Base-by-base conservation (phyloP, 2,329 filamentous ascomycete genomes). In the Hypoxylon rubiginosum region DNA sequence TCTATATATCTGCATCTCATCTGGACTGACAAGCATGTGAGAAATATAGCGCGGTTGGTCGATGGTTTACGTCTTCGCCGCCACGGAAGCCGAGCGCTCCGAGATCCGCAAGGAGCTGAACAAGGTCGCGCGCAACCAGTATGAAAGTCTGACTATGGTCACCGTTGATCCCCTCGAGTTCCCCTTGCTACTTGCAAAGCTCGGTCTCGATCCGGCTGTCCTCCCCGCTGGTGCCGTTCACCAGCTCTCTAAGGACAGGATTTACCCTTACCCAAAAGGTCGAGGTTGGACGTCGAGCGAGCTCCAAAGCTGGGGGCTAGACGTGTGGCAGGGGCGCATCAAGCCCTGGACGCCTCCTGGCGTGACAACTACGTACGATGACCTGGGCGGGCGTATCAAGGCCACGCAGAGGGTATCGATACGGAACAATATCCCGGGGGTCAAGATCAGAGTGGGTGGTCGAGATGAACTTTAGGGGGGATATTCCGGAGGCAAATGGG, bases 51-150 rank as follows among this genome's bases (percentile, higher is more conserved):
- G 76, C 46, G 77, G 73, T 19, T 78, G 74, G 74, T 75, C 79
- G 5, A 80, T 81, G 68, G 72, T 81, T 46, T 81, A 80, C 66
- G 65, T 81, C 51, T 79, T 81, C 60, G 75, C 76, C 7, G 50
- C 65, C 4, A 77, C 75, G 24, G 72, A 75, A 32, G 26, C 58
- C 5, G 72, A 76, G 32, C 75, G 79, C 0, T 66, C 76, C 11
- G 53, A 69, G 17, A 71, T 80, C 10, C 75, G 78, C 8, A 56
- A 64, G 19, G 63, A 67, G 6, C 66, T 81, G 9, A 71, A 67
- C 56, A 71, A 64, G 32, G 76, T 80, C n/a, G 79, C 78, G 1
- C 70, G 67, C 15, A 69, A 58, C 24, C 75, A 81, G 64, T 76
- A 78, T 69, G 72, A 77, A 51, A 75, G 73, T 8, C 66, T 82